Evolutionary conservation across 345 rosid species (phyloP).

Genomic region (Litchi chinensis): DNA sequence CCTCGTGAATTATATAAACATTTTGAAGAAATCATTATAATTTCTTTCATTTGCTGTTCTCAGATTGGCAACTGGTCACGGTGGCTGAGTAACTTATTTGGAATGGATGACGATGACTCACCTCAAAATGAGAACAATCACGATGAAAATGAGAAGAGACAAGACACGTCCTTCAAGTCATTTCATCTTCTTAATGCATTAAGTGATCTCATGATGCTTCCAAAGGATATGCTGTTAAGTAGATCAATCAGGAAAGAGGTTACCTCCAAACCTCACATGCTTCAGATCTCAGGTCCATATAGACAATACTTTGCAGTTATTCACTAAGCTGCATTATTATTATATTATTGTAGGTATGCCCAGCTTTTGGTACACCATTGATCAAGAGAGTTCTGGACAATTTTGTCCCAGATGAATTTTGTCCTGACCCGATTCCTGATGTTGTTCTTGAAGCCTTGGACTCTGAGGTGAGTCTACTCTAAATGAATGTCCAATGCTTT

Average conservation of each 20-base stretch:
- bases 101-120: conserved; percentile 63
- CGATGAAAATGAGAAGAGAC: conserved; percentile 39
- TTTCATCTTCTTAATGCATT: conserved; percentile 85
- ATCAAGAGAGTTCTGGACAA: conserved; percentile 74
- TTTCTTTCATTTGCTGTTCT: conserved; percentile 7
- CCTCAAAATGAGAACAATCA: conserved; percentile 39
- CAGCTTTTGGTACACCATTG: conserved; percentile 70
- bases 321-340: conserved; percentile 15
- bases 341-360: conserved; percentile 67
- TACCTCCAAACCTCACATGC: neutral
- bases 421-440: conserved; percentile 86
- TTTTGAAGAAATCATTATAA: neutral
- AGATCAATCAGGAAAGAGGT: conserved; percentile 84
- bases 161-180: conserved; percentile 61
- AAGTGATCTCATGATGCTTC: conserved; percentile 99
- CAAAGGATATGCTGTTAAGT: conserved; percentile 88
- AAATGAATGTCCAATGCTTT: neutral
- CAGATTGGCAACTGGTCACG: conserved; percentile 98
- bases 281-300: neutral
- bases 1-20: neutral
- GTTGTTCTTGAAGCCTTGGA: conserved; percentile 77
- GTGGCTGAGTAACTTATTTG: conserved; percentile 88
- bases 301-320: conserved; percentile 5
- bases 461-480: conserved; percentile 57
- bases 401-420: conserved; percentile 85